phyloP scores from a whole-genome alignment of 2,329 filamentous ascomycete species.

The Hortaea sp. region DNA sequence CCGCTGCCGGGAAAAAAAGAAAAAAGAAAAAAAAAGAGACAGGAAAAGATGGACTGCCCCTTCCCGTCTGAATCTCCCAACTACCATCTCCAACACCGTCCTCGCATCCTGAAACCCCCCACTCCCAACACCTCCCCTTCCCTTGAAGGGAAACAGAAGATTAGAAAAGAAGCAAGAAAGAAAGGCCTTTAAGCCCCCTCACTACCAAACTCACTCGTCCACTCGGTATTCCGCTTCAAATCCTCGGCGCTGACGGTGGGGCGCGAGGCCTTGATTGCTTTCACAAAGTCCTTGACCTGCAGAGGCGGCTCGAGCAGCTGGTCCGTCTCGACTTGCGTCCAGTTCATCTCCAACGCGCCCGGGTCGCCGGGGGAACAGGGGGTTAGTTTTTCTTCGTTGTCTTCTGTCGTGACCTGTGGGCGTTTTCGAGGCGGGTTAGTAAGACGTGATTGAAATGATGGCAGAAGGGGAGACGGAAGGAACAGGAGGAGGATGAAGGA shows the following conservation, averaged over 20 bases:
- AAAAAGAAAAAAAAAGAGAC: too few species aligned
- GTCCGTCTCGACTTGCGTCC: conserved; percentile 77
- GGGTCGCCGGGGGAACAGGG: conserved; percentile 89
- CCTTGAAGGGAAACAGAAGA: too few species aligned
- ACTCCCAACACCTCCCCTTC: too few species aligned
- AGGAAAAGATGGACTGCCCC: too few species aligned
- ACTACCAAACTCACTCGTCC: conserved; percentile 93
- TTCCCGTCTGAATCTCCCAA: too few species aligned
- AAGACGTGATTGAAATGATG: background rate
- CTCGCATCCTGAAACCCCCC: too few species aligned
- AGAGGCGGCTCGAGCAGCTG: conserved; percentile 78
- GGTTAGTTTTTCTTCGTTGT: conserved; percentile 59
- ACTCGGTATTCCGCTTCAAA: conserved; percentile 72
- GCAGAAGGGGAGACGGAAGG: background rate
- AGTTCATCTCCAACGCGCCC: conserved; percentile 84
- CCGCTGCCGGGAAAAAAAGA: too few species aligned
- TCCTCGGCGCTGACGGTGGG: conserved; percentile 88
- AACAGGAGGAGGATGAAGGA: background rate
- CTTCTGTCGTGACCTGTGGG: conserved; percentile 52
- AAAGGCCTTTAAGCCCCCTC: conserved; percentile 52
- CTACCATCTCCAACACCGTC: too few species aligned
- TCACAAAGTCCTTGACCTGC: conserved; percentile 82
- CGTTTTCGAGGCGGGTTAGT: background rate
- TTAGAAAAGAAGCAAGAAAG: too few species aligned
- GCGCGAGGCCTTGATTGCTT: conserved; percentile 76